Evolutionary conservation across 1,139 yeast species (phyloP), one percentile per base, ranked within the genome.

Genomic region (Suhomyces taliae): DNA sequence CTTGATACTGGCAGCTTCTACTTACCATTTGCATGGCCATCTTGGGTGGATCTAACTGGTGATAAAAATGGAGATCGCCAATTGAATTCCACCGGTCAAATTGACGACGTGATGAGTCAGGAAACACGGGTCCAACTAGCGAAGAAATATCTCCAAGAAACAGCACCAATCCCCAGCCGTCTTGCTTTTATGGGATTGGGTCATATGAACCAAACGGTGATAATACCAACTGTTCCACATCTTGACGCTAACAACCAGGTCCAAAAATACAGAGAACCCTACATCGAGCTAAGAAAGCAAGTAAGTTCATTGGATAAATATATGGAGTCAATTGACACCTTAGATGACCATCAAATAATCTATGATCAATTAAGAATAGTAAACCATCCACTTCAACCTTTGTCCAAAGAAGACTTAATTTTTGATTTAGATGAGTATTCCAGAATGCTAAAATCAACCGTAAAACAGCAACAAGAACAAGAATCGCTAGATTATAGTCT

Each of bases 1-100:
- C 12, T 48, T 36, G 1, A 14, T 10, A 47, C 51, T 12, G 27
- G 51, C 8, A 14, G 36, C 7, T 48, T 57, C 31, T 26, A 45
- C 2, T 31, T 60, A 8, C 62, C 61, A 1, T 61, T 61, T 38
- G 39, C 47, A 10, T 61, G 65, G 65, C 24, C 46, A 3, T 52
- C 51, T 26, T 49, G 57, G 53, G 44, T 59, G 4, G 59, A 51
- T 8, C 12, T 31, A 11, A 10, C 32, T 11, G 15, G 31, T 8
- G 10, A 7, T n/a, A 2, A 3, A 36, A 24, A 7, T 26, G 6
- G 12, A 36, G 12, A 8, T 8, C 2, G 6, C 11, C 24, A 19
- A 19, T 9, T 29, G 32, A 29, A 11, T 9, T 11, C 32, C 7
- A 29, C 32, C 4, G 11, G 9, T 11, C 32, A 39, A 10, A 35